phyloP scores from a whole-genome alignment of 805 yeast genomes.

The Metschnikowia gruessii region DNA sequence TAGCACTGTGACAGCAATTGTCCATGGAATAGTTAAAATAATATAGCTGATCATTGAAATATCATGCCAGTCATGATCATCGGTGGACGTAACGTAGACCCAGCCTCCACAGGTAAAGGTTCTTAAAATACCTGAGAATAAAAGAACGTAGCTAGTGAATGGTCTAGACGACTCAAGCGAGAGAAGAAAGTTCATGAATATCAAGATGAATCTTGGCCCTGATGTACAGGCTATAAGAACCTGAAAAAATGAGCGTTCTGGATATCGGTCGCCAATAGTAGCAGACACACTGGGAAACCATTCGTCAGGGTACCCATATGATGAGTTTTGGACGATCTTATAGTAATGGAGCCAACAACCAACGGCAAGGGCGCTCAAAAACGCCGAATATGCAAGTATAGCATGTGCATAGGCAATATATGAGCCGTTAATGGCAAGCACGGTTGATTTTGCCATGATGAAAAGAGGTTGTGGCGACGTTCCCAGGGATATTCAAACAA shows the following conservation, averaged over 20 bases:
- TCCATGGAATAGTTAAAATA: constrained; percentile 90
- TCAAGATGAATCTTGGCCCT: constrained; percentile 79
- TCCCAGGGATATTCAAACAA: neutral
- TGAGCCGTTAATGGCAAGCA: constrained; percentile 53
- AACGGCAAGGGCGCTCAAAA: constrained; percentile 66
- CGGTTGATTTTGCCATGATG: constrained; percentile 9
- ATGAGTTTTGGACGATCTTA: constrained; percentile 84
- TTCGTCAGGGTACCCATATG: constrained; percentile 91
- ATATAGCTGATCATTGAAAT: constrained; percentile 92
- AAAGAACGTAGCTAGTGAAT: constrained; percentile 37
- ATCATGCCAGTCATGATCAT: constrained; percentile 95
- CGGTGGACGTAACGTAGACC: constrained; percentile 96
- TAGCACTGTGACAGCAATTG: constrained; percentile 53
- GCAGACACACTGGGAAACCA: constrained; percentile 99
- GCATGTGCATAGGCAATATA: constrained; percentile 72
- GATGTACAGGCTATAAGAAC: constrained; percentile 87
- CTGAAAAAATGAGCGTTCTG: constrained; percentile 92
- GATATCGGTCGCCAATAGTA: constrained; percentile 94
- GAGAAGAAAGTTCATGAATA: constrained; percentile 52
- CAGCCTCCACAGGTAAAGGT: constrained; percentile 98
- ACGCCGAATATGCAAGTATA: constrained; percentile 68
- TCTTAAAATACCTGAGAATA: constrained; percentile 73
- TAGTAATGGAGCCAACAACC: constrained; percentile 79
- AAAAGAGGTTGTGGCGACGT: neutral
- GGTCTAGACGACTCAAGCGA: constrained; percentile 34